Evolutionary conservation across 2,329 filamentous ascomycete genomes (phyloP).

Genomic region (Fusarium foetens): DNA sequence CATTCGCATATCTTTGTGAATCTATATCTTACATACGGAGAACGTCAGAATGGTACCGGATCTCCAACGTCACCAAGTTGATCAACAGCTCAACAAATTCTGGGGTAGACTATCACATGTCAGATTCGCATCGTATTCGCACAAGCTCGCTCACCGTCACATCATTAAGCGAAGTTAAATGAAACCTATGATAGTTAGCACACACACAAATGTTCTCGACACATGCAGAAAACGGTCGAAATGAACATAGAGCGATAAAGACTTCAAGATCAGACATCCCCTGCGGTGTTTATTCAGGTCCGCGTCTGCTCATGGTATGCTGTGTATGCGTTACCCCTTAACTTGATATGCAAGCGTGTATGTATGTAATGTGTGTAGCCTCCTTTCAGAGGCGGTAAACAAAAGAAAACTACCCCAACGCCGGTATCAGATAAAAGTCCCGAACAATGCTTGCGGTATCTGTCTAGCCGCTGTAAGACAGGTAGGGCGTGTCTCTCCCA

Average conservation of each 20-base stretch:
- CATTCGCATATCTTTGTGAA: constrained; percentile 2
- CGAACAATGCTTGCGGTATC: constrained; percentile 21
- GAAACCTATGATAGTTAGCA: not conserved
- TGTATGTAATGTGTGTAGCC: constrained; percentile 24
- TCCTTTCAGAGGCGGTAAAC: constrained; percentile 15
- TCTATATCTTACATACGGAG: not conserved
- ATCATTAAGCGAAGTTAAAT: not conserved
- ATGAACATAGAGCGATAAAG: not conserved
- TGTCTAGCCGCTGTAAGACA: constrained; percentile 22
- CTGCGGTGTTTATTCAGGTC: constrained; percentile 29
- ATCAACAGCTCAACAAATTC: not conserved
- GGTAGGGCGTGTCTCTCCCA: constrained; percentile 4
- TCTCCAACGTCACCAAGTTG: not conserved
- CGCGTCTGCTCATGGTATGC: constrained; percentile 31
- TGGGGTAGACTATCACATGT: constrained; percentile 15
- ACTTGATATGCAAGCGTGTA: constrained; percentile 23
- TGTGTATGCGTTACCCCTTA: constrained; percentile 21
- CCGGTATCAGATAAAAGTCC: constrained; percentile 23
- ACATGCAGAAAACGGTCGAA: not conserved
- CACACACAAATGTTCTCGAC: not conserved
- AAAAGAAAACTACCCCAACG: constrained; percentile 34
- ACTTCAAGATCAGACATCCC: constrained; percentile 1
- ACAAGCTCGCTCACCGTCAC: constrained; percentile 19
- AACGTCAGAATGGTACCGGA: not conserved
- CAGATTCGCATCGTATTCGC: constrained; percentile 11